Evolutionary conservation across 495 filamentous ascomycete species (phyloP).

Genomic region (Hypomontagnella submonticulosa): DNA sequence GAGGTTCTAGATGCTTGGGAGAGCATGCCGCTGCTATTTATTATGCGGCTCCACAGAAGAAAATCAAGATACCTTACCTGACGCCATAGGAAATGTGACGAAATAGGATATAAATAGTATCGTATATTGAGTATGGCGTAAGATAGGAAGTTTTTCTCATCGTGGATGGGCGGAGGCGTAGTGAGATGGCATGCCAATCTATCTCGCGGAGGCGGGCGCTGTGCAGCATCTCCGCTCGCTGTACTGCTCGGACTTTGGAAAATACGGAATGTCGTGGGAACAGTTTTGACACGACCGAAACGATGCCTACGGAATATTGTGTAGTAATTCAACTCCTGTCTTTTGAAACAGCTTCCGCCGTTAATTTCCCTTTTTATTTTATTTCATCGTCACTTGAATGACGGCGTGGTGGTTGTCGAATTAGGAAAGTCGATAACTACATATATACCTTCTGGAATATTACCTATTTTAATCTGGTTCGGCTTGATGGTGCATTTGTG

Average conservation of each 20-base stretch:
- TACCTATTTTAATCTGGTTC: constrained; percentile 23
- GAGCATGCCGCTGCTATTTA: background rate
- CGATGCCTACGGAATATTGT: background rate
- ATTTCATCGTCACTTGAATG: constrained; percentile 3
- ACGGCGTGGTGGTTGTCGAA: constrained; percentile 12
- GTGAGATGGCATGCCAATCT: constrained; percentile 19
- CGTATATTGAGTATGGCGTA: background rate
- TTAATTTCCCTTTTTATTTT: background rate
- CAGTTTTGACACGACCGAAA: constrained; percentile 10
- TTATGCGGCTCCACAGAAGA: background rate
- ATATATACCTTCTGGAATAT: constrained; percentile 33
- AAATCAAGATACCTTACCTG: background rate
- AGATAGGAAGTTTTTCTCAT: too few species aligned
- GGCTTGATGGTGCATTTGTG: constrained; percentile 16
- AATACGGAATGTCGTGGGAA: background rate
- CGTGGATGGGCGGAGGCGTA: too few species aligned
- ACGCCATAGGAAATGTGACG: background rate
- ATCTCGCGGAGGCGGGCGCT: constrained; percentile 11
- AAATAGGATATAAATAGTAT: constrained; percentile 14
- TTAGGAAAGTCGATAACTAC: constrained; percentile 23
- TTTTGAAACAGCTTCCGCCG: constrained; percentile 19
- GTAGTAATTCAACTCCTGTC: constrained; percentile 6
- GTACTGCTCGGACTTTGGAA: too few species aligned
- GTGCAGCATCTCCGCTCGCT: background rate
- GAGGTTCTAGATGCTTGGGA: background rate